Evolutionary conservation across 345 rosid species (phyloP).

Genomic region (Eucalyptus cloeziana): DNA sequence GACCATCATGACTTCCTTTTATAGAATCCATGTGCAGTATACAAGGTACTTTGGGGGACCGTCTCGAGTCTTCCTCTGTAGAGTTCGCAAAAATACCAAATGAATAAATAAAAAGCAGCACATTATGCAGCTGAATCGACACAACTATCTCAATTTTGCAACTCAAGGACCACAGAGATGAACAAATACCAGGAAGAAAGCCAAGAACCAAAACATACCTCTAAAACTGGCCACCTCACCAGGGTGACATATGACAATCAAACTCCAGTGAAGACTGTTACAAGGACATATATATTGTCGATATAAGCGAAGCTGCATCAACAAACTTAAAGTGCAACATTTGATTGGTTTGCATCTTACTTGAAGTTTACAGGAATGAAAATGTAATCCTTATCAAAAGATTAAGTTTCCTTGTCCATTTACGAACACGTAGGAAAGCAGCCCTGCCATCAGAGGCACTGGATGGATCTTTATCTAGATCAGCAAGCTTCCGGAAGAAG

Average conservation of each 20-base stretch:
- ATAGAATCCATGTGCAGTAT: slow-evolving; percentile 97
- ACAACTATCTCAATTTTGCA: not conserved
- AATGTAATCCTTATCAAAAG: slow-evolving; percentile 81
- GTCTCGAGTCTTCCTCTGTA: slow-evolving; percentile 46
- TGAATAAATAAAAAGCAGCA: not conserved
- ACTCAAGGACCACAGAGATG: not conserved
- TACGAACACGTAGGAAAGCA: slow-evolving; percentile 88
- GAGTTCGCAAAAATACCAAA: slow-evolving; percentile 1
- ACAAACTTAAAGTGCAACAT: not conserved
- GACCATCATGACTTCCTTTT: slow-evolving; percentile 93
- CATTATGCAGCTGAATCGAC: not conserved
- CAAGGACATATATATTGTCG: slow-evolving; percentile 2
- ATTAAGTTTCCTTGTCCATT: slow-evolving; percentile 97
- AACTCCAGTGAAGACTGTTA: slow-evolving; percentile 97
- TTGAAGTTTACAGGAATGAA: slow-evolving; percentile 92
- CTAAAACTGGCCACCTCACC: slow-evolving; percentile 59
- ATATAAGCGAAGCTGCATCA: not conserved
- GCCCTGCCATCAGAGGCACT: slow-evolving; percentile 95
- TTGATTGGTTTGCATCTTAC: slow-evolving; percentile 24
- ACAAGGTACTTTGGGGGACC: slow-evolving; percentile 59
- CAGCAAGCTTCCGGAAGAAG: slow-evolving; percentile 98
- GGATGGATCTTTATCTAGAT: slow-evolving; percentile 93
- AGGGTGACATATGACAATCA: slow-evolving; percentile 88
- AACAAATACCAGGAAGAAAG: not conserved
- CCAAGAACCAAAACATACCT: slow-evolving; percentile 26